phyloP scores from a whole-genome alignment of 2,329 filamentous ascomycete species.

The Cytospora piceicola region DNA sequence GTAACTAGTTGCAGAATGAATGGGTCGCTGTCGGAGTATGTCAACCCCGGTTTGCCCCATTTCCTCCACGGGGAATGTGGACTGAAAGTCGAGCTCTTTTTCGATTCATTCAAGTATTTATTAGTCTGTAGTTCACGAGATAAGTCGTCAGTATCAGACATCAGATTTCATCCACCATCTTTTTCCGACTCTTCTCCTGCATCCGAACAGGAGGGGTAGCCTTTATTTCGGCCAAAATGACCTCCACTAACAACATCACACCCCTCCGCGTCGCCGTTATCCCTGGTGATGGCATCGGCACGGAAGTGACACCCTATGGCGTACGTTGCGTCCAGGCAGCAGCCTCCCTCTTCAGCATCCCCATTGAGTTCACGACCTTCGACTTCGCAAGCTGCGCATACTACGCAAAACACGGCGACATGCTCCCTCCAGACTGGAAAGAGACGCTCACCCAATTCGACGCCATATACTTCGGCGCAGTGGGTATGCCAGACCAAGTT shows the following conservation, averaged over 20 bases:
- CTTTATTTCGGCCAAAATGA: background rate
- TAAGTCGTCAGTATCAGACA: background rate
- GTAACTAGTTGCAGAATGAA: too few relatives aligned
- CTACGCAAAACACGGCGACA: slow-evolving; percentile 49
- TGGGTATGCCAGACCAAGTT: slow-evolving; percentile 58
- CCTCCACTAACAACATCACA: background rate
- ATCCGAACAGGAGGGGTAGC: background rate
- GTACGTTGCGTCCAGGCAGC: slow-evolving; percentile 62
- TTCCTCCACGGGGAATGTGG: background rate
- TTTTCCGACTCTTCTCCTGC: background rate
- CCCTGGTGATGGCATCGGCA: slow-evolving; percentile 71
- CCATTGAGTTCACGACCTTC: slow-evolving; percentile 63
- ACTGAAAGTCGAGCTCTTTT: too few relatives aligned
- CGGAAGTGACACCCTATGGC: slow-evolving; percentile 67
- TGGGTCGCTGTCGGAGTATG: background rate
- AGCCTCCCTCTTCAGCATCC: slow-evolving; percentile 51
- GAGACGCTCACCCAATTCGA: slow-evolving; percentile 62
- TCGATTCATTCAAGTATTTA: background rate
- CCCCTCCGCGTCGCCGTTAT: slow-evolving; percentile 59
- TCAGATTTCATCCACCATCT: background rate
- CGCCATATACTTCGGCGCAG: slow-evolving; percentile 70
- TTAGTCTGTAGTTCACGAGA: background rate
- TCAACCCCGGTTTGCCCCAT: background rate
- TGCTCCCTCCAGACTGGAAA: slow-evolving; percentile 50
- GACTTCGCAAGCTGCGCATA: slow-evolving; percentile 70